These are phyloP conservation scores for Coelastrella sp. DNA, from an alignment of 139 green algal genomes.

Conservation along the genomic window DNA sequence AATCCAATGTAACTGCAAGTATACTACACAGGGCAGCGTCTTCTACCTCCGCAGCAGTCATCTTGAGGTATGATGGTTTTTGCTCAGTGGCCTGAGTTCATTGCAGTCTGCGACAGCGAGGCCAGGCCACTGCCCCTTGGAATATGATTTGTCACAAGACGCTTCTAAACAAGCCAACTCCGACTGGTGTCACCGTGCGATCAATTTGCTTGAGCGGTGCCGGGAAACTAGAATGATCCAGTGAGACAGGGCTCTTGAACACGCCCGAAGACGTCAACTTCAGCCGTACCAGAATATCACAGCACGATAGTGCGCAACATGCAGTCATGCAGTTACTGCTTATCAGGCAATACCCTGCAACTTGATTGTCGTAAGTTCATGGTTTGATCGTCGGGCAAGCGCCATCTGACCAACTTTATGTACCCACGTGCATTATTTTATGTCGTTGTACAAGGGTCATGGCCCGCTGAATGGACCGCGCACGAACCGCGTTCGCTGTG, in stretches of 20 bases:
- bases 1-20: constrained; percentile 65
- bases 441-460: background rate
- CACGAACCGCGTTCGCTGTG: background rate
- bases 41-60: constrained; percentile 12
- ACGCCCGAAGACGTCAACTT: too few relatives aligned
- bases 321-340: background rate
- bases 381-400: background rate
- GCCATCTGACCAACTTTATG: background rate
- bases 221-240: too few relatives aligned
- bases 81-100: background rate
- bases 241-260: too few relatives aligned
- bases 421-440: background rate
- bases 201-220: too few relatives aligned
- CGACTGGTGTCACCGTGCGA: background rate
- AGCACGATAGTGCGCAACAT: background rate
- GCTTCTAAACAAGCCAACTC: background rate
- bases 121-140: background rate
- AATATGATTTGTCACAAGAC: background rate
- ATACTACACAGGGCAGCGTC: constrained; percentile 56
- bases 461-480: background rate
- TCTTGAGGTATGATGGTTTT: background rate
- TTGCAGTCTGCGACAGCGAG: background rate
- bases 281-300: background rate
- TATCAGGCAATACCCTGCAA: background rate
- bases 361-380: background rate